Conservation (phyloP, 257 asterid genomes). For the Jaltomata sinuosa region DNA sequence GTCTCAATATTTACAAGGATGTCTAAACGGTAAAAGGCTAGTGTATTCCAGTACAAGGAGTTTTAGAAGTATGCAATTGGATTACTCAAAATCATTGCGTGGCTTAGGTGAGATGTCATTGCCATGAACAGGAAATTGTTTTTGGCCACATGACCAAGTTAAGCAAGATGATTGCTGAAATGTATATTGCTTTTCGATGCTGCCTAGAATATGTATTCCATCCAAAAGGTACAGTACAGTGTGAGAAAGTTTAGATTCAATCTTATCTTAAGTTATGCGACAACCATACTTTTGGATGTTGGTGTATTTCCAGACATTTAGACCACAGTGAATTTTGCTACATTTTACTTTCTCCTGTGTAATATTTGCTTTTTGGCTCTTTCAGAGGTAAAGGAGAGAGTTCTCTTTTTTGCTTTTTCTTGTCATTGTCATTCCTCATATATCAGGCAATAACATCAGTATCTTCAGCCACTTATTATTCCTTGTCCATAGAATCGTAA, state of each 20-base stretch:
- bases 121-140: not conserved
- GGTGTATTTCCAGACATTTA: not conserved
- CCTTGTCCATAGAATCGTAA: not conserved
- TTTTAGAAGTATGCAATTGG: not conserved
- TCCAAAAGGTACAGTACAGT: slow-evolving; percentile 1
- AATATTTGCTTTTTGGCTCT: not conserved
- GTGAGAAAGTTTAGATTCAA: not conserved
- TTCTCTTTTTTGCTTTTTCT: not conserved
- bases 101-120: not conserved
- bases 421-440: not conserved
- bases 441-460: not conserved
- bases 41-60: not conserved
- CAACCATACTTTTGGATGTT: slow-evolving; percentile 3
- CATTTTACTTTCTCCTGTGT: not conserved
- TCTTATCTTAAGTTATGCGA: not conserved
- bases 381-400: not conserved
- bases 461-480: not conserved
- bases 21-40: not conserved
- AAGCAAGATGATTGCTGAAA: not conserved
- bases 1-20: not conserved
- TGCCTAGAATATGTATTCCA: not conserved
- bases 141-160: not conserved
- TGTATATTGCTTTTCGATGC: slow-evolving; percentile 3
- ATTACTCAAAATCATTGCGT: not conserved
- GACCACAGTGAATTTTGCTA: not conserved